Evolutionary conservation across 192 early-diverging fungal species (phyloP).

Genomic region (Backusella liffmaniae): DNA sequence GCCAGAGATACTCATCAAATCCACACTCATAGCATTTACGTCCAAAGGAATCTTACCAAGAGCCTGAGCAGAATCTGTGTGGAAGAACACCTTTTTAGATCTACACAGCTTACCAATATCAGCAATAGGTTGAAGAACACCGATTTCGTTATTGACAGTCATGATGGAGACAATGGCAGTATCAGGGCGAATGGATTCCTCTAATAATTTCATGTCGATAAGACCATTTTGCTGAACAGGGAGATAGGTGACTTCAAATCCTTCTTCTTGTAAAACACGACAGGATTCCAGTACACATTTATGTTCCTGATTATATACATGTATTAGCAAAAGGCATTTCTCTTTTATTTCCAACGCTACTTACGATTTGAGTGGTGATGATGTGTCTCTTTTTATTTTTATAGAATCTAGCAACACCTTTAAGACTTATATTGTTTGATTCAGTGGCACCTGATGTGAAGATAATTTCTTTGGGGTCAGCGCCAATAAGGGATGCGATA

Average conservation of each 20-base stretch:
- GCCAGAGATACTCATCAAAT: conserved; percentile 94
- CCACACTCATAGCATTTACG: conserved; percentile 90
- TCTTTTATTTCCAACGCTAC: neutral
- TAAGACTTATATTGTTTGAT: conserved; percentile 92
- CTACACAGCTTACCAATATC: conserved; percentile 91
- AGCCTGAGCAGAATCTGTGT: conserved; percentile 96
- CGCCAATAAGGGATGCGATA: conserved; percentile 83
- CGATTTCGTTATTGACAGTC: conserved; percentile 99
- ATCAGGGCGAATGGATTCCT: conserved; percentile 84
- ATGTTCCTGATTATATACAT: conserved; percentile 67
- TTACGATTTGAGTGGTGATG: conserved; percentile 89
- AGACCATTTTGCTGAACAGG: conserved; percentile 83
- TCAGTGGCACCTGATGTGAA: conserved; percentile 97
- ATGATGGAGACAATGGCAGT: conserved; percentile 93
- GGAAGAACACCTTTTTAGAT: conserved; percentile 89
- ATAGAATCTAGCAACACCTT: conserved; percentile 95
- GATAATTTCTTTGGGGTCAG: conserved; percentile 95
- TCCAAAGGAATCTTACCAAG: conserved; percentile 94
- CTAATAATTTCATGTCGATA: conserved; percentile 77
- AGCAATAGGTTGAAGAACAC: conserved; percentile 89
- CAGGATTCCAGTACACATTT: conserved; percentile 98
- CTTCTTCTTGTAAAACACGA: conserved; percentile 92
- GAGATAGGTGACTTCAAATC: conserved; percentile 94
- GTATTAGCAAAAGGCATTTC: too few relatives aligned
- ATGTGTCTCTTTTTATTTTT: conserved; percentile 92